Percentiles rank a stretch among this genome's conserved stretches.
Evolutionary conservation across 192 early-diverging fungal species (phyloP).

Genomic region (Coemansia guatemalensis): DNA sequence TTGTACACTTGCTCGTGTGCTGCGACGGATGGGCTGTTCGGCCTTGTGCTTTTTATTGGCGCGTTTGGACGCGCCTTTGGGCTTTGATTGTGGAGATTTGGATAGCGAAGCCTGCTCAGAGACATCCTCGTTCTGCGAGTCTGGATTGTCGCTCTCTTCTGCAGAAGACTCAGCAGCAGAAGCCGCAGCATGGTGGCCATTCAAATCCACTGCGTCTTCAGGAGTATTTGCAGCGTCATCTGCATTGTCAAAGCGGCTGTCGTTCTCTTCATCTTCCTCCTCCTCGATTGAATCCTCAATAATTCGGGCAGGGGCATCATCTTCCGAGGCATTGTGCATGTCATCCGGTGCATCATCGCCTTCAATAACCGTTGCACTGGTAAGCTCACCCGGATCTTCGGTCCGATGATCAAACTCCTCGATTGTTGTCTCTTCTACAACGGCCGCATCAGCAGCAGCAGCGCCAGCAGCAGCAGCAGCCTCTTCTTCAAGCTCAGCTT

Average conservation of each 20-base stretch:
- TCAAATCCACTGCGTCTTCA: constrained; percentile 12
- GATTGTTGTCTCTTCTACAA: background rate
- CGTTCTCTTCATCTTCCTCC: background rate
- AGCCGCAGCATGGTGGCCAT: background rate
- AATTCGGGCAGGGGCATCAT: constrained; percentile 6
- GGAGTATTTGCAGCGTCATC: constrained; percentile 3
- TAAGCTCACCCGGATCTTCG: constrained; percentile 15
- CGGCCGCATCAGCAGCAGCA: too few relatives aligned
- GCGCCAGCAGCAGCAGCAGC: background rate
- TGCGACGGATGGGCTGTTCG: constrained; percentile 30
- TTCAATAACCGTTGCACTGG: constrained; percentile 20
- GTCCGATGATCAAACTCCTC: background rate
- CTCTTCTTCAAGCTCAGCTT: background rate
- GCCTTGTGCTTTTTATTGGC: background rate
- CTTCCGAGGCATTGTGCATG: background rate
- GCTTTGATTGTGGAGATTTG: constrained; percentile 8
- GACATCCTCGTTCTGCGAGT: constrained; percentile 1
- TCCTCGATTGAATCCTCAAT: constrained; percentile 1
- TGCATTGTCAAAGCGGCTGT: background rate
- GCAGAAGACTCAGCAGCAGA: background rate
- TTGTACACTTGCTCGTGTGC: constrained; percentile 36
- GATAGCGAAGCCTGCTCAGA: background rate
- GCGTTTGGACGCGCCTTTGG: background rate
- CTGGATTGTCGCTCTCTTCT: constrained; percentile 1
- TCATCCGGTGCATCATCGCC: background rate